Evolutionary conservation across 2,329 filamentous ascomycete species (phyloP), one percentile per base, ranked within the genome.

Genomic region (Colletotrichum aenigma): DNA sequence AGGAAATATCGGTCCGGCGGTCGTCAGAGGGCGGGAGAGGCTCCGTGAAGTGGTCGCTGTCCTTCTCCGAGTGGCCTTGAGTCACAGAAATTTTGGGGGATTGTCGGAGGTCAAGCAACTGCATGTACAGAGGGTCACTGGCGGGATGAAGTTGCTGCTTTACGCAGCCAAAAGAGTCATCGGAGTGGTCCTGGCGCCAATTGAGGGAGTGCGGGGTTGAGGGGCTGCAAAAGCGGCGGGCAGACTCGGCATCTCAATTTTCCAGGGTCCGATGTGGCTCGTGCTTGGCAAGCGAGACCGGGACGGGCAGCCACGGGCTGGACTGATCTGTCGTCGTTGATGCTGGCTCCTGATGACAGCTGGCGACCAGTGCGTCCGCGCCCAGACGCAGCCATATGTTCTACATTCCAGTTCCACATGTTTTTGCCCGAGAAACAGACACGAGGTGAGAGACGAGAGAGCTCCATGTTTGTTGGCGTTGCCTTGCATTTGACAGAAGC

Each of bases 31-130:
- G 48, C 74, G 61, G 71, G 60, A 76, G 66, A 70, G 71, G 55
- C 62, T 68, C 55, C 38, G 48, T 18, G 66, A 60, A 66, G 56
- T 72, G 38, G 68, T 75, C 71, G 28, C 71, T 66, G 52, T 75
- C 71, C 71, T 69, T 76, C 70, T 67, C 73, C 71, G 43, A 64
- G 65, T 56, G 66, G 65, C 74, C 66, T 81, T 82, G 81, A 86
- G 84, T 87, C 85, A 87, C 85, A 84, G 81, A 85, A 84, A 83
- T 85, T 85, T 83, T 82, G 82, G 75, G 43, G 69, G 66, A 66
- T 60, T 55, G 66, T 74, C 43, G 66, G 68, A 76, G 71, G 67
- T 72, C 48, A 55, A 69, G 75, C 75, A 76, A 52, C 24, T 48
- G 66, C 73, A 67, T 52, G 61, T 61, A 72, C 65, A 4, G 68